These are phyloP conservation scores for Diaporthe sp. DNA, from an alignment of 2,329 filamentous ascomycete genomes.

Conservation along the genomic window DNA sequence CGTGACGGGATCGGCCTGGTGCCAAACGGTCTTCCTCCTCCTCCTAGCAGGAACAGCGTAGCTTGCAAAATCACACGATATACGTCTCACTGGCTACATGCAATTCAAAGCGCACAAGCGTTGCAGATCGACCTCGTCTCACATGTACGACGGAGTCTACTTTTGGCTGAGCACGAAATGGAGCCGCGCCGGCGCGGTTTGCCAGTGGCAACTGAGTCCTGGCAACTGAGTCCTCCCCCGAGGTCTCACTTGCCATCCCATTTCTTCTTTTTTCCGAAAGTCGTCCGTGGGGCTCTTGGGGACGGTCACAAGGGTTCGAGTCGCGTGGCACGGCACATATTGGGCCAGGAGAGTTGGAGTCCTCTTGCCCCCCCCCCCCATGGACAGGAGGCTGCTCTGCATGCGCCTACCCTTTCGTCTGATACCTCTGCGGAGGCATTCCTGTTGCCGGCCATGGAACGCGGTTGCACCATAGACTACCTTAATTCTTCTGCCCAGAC, in stretches of 20 bases:
- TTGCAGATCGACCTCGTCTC: neutral
- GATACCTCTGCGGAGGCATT: neutral
- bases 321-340: neutral
- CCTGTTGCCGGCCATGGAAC: slow-evolving; percentile 26
- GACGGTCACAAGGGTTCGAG: neutral
- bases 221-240: neutral
- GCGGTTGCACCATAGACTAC: neutral
- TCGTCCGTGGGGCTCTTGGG: neutral
- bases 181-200: neutral
- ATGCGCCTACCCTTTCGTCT: neutral
- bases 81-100: neutral
- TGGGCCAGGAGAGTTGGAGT: neutral
- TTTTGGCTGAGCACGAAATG: neutral
- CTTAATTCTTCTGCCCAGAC: slow-evolving; percentile 6
- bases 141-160: neutral
- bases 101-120: neutral
- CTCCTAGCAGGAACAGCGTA: neutral
- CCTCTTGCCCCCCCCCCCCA: neutral
- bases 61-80: neutral
- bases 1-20: neutral
- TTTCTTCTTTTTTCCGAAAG: neutral
- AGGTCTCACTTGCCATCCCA: slow-evolving; percentile 12
- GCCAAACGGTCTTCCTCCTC: neutral
- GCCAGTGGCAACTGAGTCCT: slow-evolving; percentile 1
- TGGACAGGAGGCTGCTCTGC: neutral